A percentile compares a stretch with the other conserved stretches of the same genome.
These are phyloP conservation scores for Rosa rugosa DNA, from an alignment of 306 rosid species.

Conservation along the genomic window DNA sequence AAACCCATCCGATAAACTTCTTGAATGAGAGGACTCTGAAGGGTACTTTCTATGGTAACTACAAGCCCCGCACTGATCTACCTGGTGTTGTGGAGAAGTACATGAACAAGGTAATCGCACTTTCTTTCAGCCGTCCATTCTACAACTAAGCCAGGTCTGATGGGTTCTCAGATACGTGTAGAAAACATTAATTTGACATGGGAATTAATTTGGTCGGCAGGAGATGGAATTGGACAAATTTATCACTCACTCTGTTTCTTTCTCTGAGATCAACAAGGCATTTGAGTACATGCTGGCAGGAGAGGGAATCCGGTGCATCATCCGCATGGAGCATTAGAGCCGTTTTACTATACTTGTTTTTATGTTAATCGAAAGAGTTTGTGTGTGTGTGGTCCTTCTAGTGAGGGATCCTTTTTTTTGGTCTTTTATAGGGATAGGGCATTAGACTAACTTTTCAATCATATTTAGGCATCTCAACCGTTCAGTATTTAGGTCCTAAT, in stretches of 20 bases:
- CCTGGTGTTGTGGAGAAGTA: conserved; percentile 74
- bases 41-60: conserved; percentile 93
- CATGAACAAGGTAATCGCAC: conserved; percentile 48
- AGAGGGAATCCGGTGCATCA: conserved; percentile 65
- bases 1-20: conserved; percentile 72
- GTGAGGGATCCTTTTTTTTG: too few species aligned
- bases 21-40: conserved; percentile 80
- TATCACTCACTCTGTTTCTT: conserved; percentile 65
- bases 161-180: neutral
- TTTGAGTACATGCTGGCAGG: conserved; percentile 72
- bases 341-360: neutral
- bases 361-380: too few species aligned
- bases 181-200: neutral
- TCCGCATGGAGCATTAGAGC: conserved; percentile 44
- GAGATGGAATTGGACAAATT: conserved; percentile 78
- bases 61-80: conserved; percentile 76
- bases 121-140: neutral
- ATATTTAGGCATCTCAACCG: too few species aligned
- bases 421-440: too few species aligned
- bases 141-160: neutral
- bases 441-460: too few species aligned
- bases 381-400: too few species aligned
- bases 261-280: conserved; percentile 74
- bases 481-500: too few species aligned
- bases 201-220: conserved; percentile 29